Percentiles rank a stretch among this genome's conserved stretches.
Evolutionary conservation across 495 filamentous ascomycete genomes (phyloP).

Genomic region (Annulohypoxylon bovei): DNA sequence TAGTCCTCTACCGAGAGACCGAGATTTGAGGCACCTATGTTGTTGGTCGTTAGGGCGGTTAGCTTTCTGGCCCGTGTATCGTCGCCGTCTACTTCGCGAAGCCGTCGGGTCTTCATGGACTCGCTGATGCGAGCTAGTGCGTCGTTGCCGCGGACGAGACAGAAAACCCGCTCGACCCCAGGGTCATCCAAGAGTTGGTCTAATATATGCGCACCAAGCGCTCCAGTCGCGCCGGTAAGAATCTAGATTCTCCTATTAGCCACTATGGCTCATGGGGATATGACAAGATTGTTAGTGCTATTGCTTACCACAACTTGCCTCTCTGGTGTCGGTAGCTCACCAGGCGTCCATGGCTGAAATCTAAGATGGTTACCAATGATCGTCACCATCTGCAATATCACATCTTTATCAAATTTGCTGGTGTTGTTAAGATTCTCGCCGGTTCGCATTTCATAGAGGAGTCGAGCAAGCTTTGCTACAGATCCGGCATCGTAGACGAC

Average conservation of each 20-base stretch:
- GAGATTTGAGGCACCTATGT: constrained; percentile 54
- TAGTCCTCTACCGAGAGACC: constrained; percentile 52
- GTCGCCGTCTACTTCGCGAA: constrained; percentile 43
- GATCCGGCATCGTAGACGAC: constrained; percentile 64
- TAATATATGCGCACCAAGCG: constrained; percentile 65
- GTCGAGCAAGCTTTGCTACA: constrained; percentile 55
- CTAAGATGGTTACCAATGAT: constrained; percentile 62
- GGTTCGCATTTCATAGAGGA: constrained; percentile 56
- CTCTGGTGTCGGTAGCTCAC: constrained; percentile 36
- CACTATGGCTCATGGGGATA: background rate
- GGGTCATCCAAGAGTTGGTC: constrained; percentile 57
- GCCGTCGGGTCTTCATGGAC: constrained; percentile 50
- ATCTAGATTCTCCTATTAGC: constrained; percentile 49
- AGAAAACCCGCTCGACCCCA: constrained; percentile 59
- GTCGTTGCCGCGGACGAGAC: constrained; percentile 59
- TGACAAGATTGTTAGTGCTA: background rate
- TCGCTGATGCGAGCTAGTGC: constrained; percentile 45
- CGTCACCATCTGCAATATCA: constrained; percentile 52
- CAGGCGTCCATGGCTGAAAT: constrained; percentile 53
- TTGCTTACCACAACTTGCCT: constrained; percentile 55
- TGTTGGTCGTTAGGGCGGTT: constrained; percentile 42
- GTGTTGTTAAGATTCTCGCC: constrained; percentile 16
- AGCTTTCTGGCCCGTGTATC: constrained; percentile 27
- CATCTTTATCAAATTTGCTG: constrained; percentile 33
- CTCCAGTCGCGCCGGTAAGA: constrained; percentile 69